Conservation (phyloP, 371 early-diverging fungal species). For the Actinomortierella wolfii region DNA sequence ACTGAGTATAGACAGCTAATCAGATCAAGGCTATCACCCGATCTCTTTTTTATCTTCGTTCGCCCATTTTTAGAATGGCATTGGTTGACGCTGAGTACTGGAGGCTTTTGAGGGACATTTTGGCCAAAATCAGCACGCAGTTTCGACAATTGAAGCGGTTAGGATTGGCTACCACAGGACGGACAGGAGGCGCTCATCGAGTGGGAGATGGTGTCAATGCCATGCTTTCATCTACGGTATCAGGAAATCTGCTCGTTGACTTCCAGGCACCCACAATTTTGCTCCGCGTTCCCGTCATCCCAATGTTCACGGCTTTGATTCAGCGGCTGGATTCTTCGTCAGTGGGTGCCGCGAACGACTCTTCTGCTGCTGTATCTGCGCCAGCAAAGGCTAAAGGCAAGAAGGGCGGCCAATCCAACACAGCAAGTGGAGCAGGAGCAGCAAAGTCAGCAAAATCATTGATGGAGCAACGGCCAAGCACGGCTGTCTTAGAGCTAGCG, state of each 20-base stretch:
- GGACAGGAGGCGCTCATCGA: no score
- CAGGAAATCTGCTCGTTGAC: constrained; percentile 1
- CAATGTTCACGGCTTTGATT: constrained; percentile 32
- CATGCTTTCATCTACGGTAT: neutral
- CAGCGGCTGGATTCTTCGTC: constrained; percentile 10
- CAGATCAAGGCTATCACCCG: no score
- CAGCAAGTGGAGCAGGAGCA: no score
- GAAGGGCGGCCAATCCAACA: constrained; percentile 14
- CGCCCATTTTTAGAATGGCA: no score
- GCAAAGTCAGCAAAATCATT: neutral
- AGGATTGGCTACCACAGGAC: no score
- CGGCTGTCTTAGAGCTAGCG: constrained; percentile 12
- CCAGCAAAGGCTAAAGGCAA: constrained; percentile 9
- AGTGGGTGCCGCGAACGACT: neutral
- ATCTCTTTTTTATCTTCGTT: no score
- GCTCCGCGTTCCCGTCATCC: constrained; percentile 31
- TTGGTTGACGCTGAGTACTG: constrained; percentile 33
- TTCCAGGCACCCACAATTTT: constrained; percentile 23
- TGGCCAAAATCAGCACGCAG: no score
- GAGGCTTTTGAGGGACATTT: constrained; percentile 34
- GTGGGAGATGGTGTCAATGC: no score
- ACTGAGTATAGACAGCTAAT: no score
- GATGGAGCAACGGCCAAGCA: constrained; percentile 2
- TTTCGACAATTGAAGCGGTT: no score
- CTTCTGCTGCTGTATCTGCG: neutral